Evolutionary conservation across 495 filamentous ascomycete species (phyloP), one percentile per base, ranked within the genome.

Genomic region (Pseudevernia furfuracea): DNA sequence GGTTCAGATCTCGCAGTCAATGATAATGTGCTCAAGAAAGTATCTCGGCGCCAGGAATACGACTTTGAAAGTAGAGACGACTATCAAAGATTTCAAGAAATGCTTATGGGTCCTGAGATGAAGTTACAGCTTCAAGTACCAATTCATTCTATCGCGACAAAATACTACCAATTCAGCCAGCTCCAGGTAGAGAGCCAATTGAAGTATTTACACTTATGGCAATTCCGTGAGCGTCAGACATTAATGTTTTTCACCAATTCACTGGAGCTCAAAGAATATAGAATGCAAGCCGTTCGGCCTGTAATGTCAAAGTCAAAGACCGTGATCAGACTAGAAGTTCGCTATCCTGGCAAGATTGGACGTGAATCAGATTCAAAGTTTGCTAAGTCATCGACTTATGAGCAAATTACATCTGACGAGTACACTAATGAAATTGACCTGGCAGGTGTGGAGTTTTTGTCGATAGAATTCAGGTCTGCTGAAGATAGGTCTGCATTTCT

Each of bases 181-280:
- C n/a, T n/a, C n/a, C 21, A 12, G 17, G 39, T 55, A 48, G 55
- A 64, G 46, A 64, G 66, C 39, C 32, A 49, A 10, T n/a, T 64
- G 39, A 61, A 67, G 61, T 60, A 60, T 46, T 38, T 67, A 14
- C 61, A 62, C 15, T n/a, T 67, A 19, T 67, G 66, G 66, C 46
- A 63, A 9, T 56, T 23, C 4, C 48, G 58, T 32, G 36, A 62
- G 30, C 28, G 44, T n/a, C 66, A 67, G 38, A 53, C 48, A 8
- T 34, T 67, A 39, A 63, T 67, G 46, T 67, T 57, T 23, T 64
- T 67, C 36, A 46, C 61, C 21, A 67, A 67, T 32, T 60, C n/a
- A n/a, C n/a, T 61, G 0, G 46, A 28, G 21, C 61, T 60, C 32
- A 60, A 43, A 60, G 61, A 67, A 32, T 67, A 64, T 36, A 43